These are phyloP conservation scores for Stramenopiles sp. DNA, from an alignment of 352 stramenopile species.

Conservation along the genomic window DNA sequence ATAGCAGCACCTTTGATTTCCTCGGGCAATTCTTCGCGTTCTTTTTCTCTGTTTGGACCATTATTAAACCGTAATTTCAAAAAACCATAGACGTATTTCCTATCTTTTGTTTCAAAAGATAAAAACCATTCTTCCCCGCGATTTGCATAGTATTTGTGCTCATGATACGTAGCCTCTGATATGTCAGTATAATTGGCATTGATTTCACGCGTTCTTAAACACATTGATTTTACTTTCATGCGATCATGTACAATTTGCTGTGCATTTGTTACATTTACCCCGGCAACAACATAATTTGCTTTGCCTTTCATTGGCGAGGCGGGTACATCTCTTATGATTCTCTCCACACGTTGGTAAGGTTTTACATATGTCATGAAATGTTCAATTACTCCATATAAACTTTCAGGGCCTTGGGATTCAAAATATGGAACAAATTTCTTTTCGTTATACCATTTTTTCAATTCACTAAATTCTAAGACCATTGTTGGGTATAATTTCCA, in stretches of 20 bases:
- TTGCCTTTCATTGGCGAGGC: conserved; percentile 73
- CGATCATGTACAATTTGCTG: conserved; percentile 57
- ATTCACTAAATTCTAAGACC: conserved; percentile 30
- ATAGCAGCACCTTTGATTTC: conserved; percentile 42
- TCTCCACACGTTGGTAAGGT: conserved; percentile 78
- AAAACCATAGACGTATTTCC: conserved; percentile 69
- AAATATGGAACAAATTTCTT: conserved; percentile 62
- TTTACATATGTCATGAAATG: conserved; percentile 64
- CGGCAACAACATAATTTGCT: too few species aligned
- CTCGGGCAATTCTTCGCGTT: conserved; percentile 43
- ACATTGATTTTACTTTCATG: conserved; percentile 50
- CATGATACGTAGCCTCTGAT: conserved; percentile 35
- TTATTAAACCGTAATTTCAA: conserved; percentile 46
- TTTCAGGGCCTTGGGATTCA: conserved; percentile 30
- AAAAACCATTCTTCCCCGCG: conserved; percentile 68
- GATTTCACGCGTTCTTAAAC: conserved; percentile 70
- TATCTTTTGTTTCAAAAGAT: conserved; percentile 64
- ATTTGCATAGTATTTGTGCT: conserved; percentile 56
- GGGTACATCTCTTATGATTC: conserved; percentile 74
- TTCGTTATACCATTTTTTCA: conserved; percentile 43
- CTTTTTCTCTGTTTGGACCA: conserved; percentile 28
- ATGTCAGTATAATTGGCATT: conserved; percentile 49
- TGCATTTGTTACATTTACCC: conserved; percentile 68
- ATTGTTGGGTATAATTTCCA: conserved; percentile 86
- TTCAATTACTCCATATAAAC: conserved; percentile 59